These are phyloP conservation scores for Torulaspora gathmanii DNA, from an alignment of 805 yeast genomes.

Conservation along the genomic window DNA sequence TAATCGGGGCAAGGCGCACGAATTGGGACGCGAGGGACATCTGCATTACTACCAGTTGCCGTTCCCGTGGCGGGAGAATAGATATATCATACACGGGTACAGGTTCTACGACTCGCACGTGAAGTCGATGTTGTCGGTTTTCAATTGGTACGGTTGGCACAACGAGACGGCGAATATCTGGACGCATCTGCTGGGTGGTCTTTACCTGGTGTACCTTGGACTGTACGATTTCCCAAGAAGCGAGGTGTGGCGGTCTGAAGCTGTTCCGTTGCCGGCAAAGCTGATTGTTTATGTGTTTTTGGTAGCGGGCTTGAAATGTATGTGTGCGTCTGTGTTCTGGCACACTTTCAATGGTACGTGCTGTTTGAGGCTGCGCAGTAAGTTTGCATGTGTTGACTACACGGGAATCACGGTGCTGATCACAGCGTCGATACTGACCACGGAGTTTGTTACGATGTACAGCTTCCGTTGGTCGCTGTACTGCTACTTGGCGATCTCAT, in stretches of 20 bases:
- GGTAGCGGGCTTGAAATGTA: conserved; percentile 68
- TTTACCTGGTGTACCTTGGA: conserved; percentile 52
- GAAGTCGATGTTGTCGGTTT: conserved; percentile 59
- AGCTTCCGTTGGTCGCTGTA: conserved; percentile 19
- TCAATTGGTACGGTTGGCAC: conserved; percentile 47
- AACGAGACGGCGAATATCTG: conserved; percentile 92
- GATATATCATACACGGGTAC: conserved; percentile 78
- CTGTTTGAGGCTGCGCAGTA: conserved; percentile 53
- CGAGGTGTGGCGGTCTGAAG: conserved; percentile 45
- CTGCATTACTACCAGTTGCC: conserved; percentile 86
- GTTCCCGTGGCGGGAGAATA: conserved; percentile 88
- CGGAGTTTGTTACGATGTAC: conserved; percentile 75
- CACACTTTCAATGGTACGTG: conserved; percentile 86
- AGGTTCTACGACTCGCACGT: conserved; percentile 65
- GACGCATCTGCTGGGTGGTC: conserved; percentile 78
- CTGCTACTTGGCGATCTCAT: conserved; percentile 55
- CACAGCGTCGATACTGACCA: conserved; percentile 81
- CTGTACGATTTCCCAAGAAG: conserved; percentile 61
- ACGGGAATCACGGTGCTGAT: conserved; percentile 89
- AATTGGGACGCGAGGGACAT: conserved; percentile 42
- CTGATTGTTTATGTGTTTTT: conserved; percentile 58
- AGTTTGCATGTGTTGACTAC: conserved; percentile 90
- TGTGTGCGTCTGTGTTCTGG: conserved; percentile 78
- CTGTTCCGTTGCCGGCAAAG: conserved; percentile 34
- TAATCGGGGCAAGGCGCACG: conserved; percentile 45